Evolutionary conservation across 768 basidiomycete species (phyloP), one percentile per base, ranked within the genome.

Genomic region (Phlegmacium glaucopus): DNA sequence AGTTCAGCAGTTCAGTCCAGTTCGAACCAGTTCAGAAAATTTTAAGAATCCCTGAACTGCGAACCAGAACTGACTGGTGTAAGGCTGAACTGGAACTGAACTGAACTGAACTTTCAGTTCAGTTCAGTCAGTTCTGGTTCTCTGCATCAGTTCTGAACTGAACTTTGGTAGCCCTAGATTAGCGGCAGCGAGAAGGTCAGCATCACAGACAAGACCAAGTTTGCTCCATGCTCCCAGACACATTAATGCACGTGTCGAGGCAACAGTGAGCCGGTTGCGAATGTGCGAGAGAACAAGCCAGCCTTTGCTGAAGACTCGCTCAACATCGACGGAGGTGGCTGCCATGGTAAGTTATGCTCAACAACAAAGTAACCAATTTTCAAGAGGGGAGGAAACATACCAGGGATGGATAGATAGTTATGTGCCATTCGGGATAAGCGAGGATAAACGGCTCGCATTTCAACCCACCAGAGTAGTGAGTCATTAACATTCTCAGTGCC

Each of bases 261-360:
- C 52, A 3, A 43, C 45, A 5, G 52, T 49, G 1, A 68, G 56
- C 1, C 50, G 53, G 42, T 61, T 65, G 17, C 54, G 52, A 5
- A 59, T 50, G 32, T 62, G 59, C 0, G 61, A 56, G 2, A 66
- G 50, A 9, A 67, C 26, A 3, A 67, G 46, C 1, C 54, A 56
- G 16, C 65, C 65, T 4, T 56, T 51, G 48, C 59, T 63, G 52
- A 68, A 67, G 10, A 59, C 25, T 4, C 57, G 50, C 43, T 66
- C 61, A 35, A 66, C 61, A 40, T 57, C 61, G 7, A 58, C 48
- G 6, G 60, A 63, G 1, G 65, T 64, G 4, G 63, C 62, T 67
- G 45, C 9, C 45, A 42, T 15, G 8, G 36, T 4, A 38, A 17
- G 29, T 29, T 12, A 45, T 49, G 11, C 22, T 11, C 11, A 27